Conservation (phyloP, 2,329 filamentous ascomycete species). For the Xylaria sp. region DNA sequence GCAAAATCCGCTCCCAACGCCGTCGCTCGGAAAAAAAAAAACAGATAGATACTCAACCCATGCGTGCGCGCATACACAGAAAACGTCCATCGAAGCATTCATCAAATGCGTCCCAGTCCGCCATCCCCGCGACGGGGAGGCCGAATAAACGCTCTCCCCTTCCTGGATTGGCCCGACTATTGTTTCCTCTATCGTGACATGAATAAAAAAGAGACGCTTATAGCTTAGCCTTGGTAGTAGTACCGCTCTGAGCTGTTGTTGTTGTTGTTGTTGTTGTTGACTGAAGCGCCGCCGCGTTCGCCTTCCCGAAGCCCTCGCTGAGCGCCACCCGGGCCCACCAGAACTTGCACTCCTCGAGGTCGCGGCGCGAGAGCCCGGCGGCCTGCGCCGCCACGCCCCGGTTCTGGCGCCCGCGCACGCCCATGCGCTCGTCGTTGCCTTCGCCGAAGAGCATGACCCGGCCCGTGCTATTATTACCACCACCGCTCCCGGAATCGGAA, state of each 20-base stretch:
- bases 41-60: neutral
- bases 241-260: neutral
- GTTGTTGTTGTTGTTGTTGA: too few species aligned
- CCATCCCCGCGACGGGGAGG: too few species aligned
- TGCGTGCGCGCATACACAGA: too few species aligned
- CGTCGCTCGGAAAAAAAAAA: constrained; percentile 2
- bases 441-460: constrained; percentile 58
- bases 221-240: neutral
- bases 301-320: constrained; percentile 48
- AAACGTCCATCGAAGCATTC: too few species aligned
- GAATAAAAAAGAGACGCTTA: neutral
- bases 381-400: constrained; percentile 49
- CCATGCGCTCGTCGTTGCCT: constrained; percentile 59
- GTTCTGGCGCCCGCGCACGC: constrained; percentile 34
- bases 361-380: constrained; percentile 45
- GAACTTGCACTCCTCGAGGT: constrained; percentile 56
- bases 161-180: neutral
- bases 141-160: neutral
- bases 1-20: constrained; percentile 8
- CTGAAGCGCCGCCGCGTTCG: constrained; percentile 10
- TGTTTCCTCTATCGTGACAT: too few species aligned
- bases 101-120: too few species aligned
- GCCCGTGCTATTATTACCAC: constrained; percentile 39
- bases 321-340: constrained; percentile 61
- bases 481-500: constrained; percentile 64